A percentile compares a stretch with the other conserved stretches of the same genome.
Conservation (phyloP, 73 alveolate species). For the Uronychia binucleata region DNA sequence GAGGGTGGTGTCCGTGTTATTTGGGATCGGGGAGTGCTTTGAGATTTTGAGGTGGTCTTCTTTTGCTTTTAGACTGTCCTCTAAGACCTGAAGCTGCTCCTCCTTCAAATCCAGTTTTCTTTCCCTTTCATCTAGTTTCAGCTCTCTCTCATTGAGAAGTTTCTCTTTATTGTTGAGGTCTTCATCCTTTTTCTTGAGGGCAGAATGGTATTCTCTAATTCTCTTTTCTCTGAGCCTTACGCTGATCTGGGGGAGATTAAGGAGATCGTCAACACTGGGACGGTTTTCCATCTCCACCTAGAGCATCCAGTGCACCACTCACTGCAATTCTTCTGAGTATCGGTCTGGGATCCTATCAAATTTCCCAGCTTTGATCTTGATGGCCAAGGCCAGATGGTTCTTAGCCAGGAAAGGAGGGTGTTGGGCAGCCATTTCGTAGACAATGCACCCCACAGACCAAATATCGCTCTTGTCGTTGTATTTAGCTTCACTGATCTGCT, state of each 20-base stretch:
- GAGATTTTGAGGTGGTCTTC: too few relatives aligned
- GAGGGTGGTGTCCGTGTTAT: too few relatives aligned
- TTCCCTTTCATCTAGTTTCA: slow-evolving; percentile 70
- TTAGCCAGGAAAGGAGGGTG: slow-evolving; percentile 94
- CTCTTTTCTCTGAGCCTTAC: slow-evolving; percentile 87
- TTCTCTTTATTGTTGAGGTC: slow-evolving; percentile 57
- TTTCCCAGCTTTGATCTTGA: slow-evolving; percentile 89
- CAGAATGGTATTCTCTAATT: slow-evolving; percentile 58
- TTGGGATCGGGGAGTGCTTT: too few relatives aligned
- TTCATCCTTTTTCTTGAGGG: slow-evolving; percentile 56
- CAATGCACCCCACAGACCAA: slow-evolving; percentile 96
- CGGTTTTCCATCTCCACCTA: slow-evolving; percentile 76
- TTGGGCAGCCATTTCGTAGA: slow-evolving; percentile 91
- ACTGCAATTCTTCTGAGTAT: slow-evolving; percentile 75
- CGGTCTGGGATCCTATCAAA: slow-evolving; percentile 84
- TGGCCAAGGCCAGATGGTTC: slow-evolving; percentile 89
- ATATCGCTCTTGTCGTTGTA: slow-evolving; percentile 95
- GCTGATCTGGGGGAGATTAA: slow-evolving; percentile 79
- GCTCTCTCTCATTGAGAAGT: slow-evolving; percentile 70
- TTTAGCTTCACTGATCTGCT: slow-evolving; percentile 84
- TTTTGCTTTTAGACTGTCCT: too few relatives aligned
- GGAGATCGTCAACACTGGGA: slow-evolving; percentile 82
- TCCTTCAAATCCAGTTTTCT: slow-evolving; percentile 67
- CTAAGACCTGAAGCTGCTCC: slow-evolving; percentile 41
- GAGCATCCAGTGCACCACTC: slow-evolving; percentile 82